A percentile compares a stretch with the other conserved stretches of the same genome.
Conservation (phyloP, 23 red algal species). For the Gracilaria domingensis region DNA sequence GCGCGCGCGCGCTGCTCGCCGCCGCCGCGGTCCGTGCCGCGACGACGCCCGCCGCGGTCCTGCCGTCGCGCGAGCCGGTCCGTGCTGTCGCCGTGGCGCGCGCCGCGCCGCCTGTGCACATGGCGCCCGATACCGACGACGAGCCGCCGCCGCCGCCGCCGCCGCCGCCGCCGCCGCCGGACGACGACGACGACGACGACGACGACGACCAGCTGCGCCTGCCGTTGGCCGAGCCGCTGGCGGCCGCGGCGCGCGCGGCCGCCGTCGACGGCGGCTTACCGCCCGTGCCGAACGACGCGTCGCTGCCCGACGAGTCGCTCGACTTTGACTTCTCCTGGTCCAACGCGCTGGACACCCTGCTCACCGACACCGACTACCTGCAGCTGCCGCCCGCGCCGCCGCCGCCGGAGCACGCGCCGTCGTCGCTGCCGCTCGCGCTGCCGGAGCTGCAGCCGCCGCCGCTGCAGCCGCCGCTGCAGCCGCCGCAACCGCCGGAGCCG, state of each 20-base stretch:
- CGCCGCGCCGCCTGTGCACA: neutral
- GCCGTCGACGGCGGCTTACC: neutral
- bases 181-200: neutral
- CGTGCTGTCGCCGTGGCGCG: too few relatives aligned
- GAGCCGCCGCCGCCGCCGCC: neutral
- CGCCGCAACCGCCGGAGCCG: neutral
- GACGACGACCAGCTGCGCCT: neutral
- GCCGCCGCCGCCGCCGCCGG: neutral
- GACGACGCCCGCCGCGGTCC: neutral
- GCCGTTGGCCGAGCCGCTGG: constrained; percentile 12
- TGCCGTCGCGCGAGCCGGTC: too few relatives aligned
- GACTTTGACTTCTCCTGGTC: constrained; percentile 6
- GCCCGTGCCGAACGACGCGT: neutral
- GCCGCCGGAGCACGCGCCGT: neutral
- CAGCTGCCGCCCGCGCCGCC: constrained; percentile 13
- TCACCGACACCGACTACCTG: constrained; percentile 44
- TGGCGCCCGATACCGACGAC: neutral
- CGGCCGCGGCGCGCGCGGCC: constrained; percentile 13
- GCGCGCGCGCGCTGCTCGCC: neutral
- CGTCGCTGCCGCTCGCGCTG: neutral
- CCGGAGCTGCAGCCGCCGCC: neutral
- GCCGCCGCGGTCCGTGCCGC: neutral
- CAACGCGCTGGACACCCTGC: constrained; percentile 14
- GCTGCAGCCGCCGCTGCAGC: neutral
- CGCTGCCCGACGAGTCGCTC: neutral